Evolutionary conservation across 345 rosid genomes (phyloP), one percentile per base, ranked within the genome.

Genomic region (Gossypium australe): DNA sequence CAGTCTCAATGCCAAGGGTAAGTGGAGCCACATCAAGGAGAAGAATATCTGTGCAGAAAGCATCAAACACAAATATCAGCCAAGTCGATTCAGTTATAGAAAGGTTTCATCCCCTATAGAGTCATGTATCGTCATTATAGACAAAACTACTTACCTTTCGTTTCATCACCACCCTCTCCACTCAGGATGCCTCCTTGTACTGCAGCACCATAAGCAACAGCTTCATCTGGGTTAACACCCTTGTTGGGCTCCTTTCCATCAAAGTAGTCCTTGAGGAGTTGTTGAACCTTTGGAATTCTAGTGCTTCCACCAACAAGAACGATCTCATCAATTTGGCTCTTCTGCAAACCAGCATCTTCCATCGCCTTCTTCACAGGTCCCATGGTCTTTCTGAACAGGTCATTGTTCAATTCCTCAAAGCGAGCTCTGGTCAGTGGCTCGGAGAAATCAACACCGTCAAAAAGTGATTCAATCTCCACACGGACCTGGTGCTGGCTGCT

Each of bases 151-250:
- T 9, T 85, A 94, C 98, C 98, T 95, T 95, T 95, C 82, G 98
- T 95, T 76, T 95, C 98, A 59, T 95, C 98, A 82, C 99, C 99
- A 67, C 99, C 99, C 86, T 95, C 99, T 77, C 99, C 99, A 16
- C 99, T 91, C 86, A 95, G 84, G 69, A 95, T 95, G 78, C 97
- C 94, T 24, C 99, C 99, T 86, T 95, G 99, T 5, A 95, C 98
- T 1, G 99, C 99, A 71, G 99, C 99, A 87, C 99, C 98, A 62
- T 73, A 91, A 65, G 99, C 99, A 76, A 95, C 99, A 1, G 99
- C 99, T 84, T 95, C 99, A 52, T 95, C 99, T 0, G 99, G 99
- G 89, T 95, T 95, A 78, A 95, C 99, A 80, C 99, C 99, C 89
- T 95, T 95, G 88, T 89, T 95, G 2, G 99, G 99, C 86, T 95